A percentile compares a stretch with the other conserved stretches of the same genome.
Conservation (phyloP, 2,329 filamentous ascomycete genomes). For the Xylaria sp. region DNA sequence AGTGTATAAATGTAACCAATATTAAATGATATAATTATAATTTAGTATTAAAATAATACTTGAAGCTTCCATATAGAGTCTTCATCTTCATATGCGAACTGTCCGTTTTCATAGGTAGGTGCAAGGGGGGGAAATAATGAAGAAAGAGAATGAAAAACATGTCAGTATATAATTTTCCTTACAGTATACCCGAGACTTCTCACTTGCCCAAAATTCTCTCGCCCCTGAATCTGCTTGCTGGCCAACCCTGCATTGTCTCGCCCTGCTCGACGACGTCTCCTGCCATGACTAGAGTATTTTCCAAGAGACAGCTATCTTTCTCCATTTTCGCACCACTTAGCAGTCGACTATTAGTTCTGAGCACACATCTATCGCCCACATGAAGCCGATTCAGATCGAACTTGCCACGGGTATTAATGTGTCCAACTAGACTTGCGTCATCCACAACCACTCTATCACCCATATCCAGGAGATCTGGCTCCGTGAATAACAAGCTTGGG, state of each 20-base stretch:
- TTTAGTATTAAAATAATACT: too few species aligned
- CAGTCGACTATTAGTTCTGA: slow-evolving; percentile 62
- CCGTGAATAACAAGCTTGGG: slow-evolving; percentile 65
- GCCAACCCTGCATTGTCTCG: slow-evolving; percentile 65
- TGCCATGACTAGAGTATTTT: slow-evolving; percentile 67
- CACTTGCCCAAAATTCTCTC: neutral
- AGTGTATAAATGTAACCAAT: too few species aligned
- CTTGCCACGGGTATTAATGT: slow-evolving; percentile 66
- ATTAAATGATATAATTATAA: too few species aligned
- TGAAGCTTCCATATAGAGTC: too few species aligned
- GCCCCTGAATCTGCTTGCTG: slow-evolving; percentile 47
- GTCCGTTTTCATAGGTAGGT: too few species aligned
- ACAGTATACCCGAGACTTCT: neutral
- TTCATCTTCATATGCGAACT: too few species aligned
- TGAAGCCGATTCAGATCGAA: slow-evolving; percentile 64
- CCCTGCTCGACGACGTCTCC: slow-evolving; percentile 64
- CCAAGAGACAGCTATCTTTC: slow-evolving; percentile 62
- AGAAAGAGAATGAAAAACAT: too few species aligned
- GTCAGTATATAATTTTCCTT: too few species aligned
- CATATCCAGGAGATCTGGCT: slow-evolving; percentile 65
- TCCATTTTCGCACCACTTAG: slow-evolving; percentile 65
- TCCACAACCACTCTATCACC: slow-evolving; percentile 65
- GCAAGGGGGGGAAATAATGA: too few species aligned
- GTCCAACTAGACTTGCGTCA: slow-evolving; percentile 65
- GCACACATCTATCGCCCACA: slow-evolving; percentile 62